Evolutionary conservation across 1,284 basidiomycete genomes (phyloP).

Genomic region (Cryptococcus sp.): DNA sequence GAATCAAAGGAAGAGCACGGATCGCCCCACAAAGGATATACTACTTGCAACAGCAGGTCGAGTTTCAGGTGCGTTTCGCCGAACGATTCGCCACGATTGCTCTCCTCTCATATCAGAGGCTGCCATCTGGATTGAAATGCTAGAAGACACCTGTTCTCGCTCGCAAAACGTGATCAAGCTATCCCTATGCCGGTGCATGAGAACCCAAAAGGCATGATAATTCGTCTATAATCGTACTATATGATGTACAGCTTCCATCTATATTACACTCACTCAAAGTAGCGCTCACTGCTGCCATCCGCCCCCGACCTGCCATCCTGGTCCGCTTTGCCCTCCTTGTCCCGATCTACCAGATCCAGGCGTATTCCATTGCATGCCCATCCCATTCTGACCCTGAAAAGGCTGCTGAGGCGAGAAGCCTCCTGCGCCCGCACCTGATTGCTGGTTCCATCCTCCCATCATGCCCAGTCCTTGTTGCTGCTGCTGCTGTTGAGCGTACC

Average conservation of each 20-base stretch:
- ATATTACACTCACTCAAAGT: background rate
- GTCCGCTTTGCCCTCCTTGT: slow-evolving; percentile 10
- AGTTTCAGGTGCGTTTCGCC: too few species aligned
- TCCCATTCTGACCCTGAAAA: background rate
- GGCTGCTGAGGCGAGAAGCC: background rate
- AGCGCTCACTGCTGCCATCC: slow-evolving; percentile 8
- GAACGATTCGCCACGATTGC: too few species aligned
- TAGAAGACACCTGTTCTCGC: too few species aligned
- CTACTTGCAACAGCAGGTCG: too few species aligned
- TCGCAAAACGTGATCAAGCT: too few species aligned
- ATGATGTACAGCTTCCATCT: background rate
- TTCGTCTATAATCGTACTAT: background rate
- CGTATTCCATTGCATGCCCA: background rate
- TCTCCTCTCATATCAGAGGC: too few species aligned
- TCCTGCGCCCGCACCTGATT: background rate
- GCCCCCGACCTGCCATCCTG: slow-evolving; percentile 6
- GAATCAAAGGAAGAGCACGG: too few species aligned
- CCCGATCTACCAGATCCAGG: slow-evolving; percentile 1
- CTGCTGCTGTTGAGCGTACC: slow-evolving; percentile 5
- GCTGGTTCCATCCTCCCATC: background rate
- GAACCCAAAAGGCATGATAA: too few species aligned
- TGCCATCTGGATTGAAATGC: too few species aligned
- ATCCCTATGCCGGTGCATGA: too few species aligned
- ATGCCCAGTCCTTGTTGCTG: slow-evolving; percentile 1
- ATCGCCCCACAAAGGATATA: too few species aligned